Evolutionary conservation across 352 stramenopile genomes (phyloP).

Genomic region (Phytophthora uliginosa): DNA sequence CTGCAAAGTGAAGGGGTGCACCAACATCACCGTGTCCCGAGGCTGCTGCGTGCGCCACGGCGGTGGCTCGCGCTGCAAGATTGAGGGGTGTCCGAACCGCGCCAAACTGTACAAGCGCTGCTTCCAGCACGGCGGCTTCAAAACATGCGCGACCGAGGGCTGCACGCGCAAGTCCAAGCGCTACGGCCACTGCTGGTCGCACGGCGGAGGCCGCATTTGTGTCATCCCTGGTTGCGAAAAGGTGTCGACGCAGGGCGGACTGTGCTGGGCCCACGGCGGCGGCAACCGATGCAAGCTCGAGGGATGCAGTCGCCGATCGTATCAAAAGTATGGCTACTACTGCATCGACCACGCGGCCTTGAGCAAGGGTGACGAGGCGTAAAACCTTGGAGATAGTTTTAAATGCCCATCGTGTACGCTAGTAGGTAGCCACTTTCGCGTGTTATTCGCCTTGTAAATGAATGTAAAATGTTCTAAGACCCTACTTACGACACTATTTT

Average conservation of each 20-base stretch:
- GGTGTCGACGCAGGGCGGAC: conserved; percentile 49
- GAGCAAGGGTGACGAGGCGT: conserved; percentile 6
- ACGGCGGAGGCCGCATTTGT: conserved; percentile 74
- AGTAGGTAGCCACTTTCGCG: not conserved
- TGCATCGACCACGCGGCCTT: conserved; percentile 50
- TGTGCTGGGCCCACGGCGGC: conserved; percentile 35
- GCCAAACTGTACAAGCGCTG: conserved; percentile 37
- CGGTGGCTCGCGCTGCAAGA: conserved; percentile 59
- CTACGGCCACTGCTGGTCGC: conserved; percentile 76
- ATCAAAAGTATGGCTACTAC: conserved; percentile 39
- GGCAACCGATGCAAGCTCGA: conserved; percentile 36
- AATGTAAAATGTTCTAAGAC: not conserved
- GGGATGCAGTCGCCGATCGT: conserved; percentile 26
- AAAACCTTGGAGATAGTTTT: not conserved
- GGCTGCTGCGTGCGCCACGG: conserved; percentile 67
- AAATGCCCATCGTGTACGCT: not conserved
- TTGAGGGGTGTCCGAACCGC: conserved; percentile 32
- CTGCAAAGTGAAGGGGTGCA: conserved; percentile 71
- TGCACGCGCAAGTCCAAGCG: conserved; percentile 73
- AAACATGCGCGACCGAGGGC: conserved; percentile 66
- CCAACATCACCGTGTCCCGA: conserved; percentile 63
- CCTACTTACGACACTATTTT: conserved; percentile 4
- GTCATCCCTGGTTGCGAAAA: conserved; percentile 61
- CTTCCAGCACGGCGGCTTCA: conserved; percentile 47
- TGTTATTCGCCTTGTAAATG: not conserved